Base-by-base conservation (phyloP, 257 asterid species). In the Lycium ferocissimum region DNA sequence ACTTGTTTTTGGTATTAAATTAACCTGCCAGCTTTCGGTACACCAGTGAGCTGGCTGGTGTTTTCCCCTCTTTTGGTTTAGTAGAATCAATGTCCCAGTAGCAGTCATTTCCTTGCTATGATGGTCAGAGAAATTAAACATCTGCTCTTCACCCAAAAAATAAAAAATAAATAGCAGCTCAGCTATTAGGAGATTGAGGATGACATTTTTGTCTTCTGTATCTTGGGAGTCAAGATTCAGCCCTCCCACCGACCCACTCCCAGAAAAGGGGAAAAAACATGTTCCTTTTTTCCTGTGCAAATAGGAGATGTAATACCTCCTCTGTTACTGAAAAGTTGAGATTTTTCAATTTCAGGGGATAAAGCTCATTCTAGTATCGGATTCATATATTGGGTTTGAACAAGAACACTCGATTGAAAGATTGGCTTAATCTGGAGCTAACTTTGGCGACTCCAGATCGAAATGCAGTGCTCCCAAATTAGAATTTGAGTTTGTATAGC, bases 331-430 rank as follows among this genome's bases (percentile, higher is more conserved):
- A 26, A 51, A 7, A 7, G 26, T 76, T 76, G 82, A 14, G 35
- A 15, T 15, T 62, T 18, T 86, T 87, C 85, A 62, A 84, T 82
- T 84, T 75, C 94, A 93, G 98, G 99, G 93, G 70, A 59, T 92
- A 95, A 94, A 92, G 91, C 87, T 94, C 91, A 73, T 94, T 54
- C 81, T 94, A 61, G 91, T 96, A 61, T 96, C 99, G 9, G 98
- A 94, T 89, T 94, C 98, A 58, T 96, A 96, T 82, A 40, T 94
- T 47, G 99, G 97, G 79, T 89, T 89, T 49, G 97, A 94, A 82
- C 95, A 88, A 83, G 98, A 93, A 86, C 89, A 89, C 88, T 61
- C 91, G 47, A 79, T 94, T 59, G 90, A 88, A 80, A 84, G 87
- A 83, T 86, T 88, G 45, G 86, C 86, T 40, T 89, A 89, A 87